Percentiles rank a stretch among this genome's conserved stretches.
These are phyloP conservation scores for Cucurbita pepo DNA, from an alignment of 306 rosid genomes.

Conservation along the genomic window DNA sequence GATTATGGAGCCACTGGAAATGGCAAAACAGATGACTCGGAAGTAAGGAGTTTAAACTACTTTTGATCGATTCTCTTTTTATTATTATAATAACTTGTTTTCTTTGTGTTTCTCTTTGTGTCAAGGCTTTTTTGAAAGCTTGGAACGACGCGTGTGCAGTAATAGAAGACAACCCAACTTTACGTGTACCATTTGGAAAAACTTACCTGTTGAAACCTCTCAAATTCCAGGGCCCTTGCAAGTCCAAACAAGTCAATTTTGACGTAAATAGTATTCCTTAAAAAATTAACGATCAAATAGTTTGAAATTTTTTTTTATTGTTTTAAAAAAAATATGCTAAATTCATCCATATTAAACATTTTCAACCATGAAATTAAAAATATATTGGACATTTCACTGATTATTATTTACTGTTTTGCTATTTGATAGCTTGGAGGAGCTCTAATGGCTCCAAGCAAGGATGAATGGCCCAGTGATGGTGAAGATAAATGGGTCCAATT, in stretches of 20 bases:
- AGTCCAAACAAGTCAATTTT: slow-evolving; percentile 7
- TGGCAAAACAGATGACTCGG: slow-evolving; percentile 30
- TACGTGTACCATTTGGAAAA: slow-evolving; percentile 20
- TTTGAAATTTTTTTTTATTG: too few relatives aligned
- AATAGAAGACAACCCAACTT: slow-evolving; percentile 10
- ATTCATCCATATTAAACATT: too few relatives aligned
- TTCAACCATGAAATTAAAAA: too few relatives aligned
- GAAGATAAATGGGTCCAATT: not conserved
- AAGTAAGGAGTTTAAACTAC: slow-evolving; percentile 1
- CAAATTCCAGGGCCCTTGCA: slow-evolving; percentile 39
- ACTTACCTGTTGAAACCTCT: slow-evolving; percentile 26
- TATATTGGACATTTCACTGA: not conserved
- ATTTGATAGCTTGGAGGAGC: not conserved
- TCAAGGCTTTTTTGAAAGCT: slow-evolving; percentile 38
- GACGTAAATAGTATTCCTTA: slow-evolving; percentile 17
- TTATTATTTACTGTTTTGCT: not conserved
- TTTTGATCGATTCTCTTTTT: not conserved
- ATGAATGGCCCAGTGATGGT: not conserved
- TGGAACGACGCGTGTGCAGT: slow-evolving; percentile 25
- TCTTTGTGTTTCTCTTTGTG: not conserved
- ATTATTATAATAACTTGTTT: not conserved
- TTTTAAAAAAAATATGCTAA: too few relatives aligned
- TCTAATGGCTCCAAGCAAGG: slow-evolving; percentile 6
- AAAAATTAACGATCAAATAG: too few relatives aligned
- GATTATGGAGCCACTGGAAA: slow-evolving; percentile 30